Evolutionary conservation across 1,284 basidiomycete genomes (phyloP), one percentile per base, ranked within the genome.

Genomic region (Ceratobasidium sp.): DNA sequence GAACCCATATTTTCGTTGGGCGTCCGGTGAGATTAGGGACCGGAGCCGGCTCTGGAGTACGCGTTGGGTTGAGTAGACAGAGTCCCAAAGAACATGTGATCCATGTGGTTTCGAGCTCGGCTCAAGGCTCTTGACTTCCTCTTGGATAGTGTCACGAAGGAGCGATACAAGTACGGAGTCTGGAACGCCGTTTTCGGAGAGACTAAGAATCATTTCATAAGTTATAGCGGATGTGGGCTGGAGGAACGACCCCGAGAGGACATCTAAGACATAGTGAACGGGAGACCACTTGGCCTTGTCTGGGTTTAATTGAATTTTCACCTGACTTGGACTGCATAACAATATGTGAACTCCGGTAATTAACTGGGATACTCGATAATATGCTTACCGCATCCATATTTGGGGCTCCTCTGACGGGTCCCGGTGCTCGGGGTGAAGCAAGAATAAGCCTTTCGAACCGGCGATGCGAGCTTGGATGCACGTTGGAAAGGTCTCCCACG

Each of bases 391-490:
- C 29, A 72, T 47, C 71, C 71, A 72, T 7, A 72, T 70, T n/a
- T 38, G 52, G 13, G 71, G 71, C 20, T 17, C 8, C 13, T 52
- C 54, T 10, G 8, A 10, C 17, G 27, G 47, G 49, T 72, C 69
- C 2, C 20, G 60, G 17, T 40, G 34, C 17, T 53, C 34, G 25
- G 54, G 53, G 29, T 72, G 25, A 6, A 70, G 55, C 25, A 72
- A 22, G 56, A 69, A 72, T 7, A 72, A 32, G 12, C 71, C 71
- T 54, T 72, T 70, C 15, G 71, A 60, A 3, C 71, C 71, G 4
- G 69, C 69, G 27, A 72, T 60, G 22, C 71, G 68, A 7, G 58
- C 71, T 47, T 72, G 71, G 13, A 72, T n/a, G 32, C 60, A 60
- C 17, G 47, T 45, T 15, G 71, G 71, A 15, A 68, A 47, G 6